Evolutionary conservation across 805 yeast species (phyloP).

Genomic region (Candida caryicola): DNA sequence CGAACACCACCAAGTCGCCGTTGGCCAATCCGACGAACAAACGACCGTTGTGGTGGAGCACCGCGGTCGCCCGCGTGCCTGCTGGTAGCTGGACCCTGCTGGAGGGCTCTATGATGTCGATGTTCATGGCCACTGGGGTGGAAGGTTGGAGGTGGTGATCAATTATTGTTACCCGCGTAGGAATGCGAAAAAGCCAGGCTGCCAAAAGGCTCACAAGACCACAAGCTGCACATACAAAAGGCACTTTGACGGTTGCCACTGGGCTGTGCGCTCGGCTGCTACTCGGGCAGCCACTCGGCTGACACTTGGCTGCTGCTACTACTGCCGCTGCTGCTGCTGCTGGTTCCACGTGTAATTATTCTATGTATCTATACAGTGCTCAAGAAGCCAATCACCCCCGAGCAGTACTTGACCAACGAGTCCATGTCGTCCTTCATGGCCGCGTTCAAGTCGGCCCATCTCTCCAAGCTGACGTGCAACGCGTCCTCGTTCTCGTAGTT

Average conservation of each 20-base stretch:
- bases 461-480: constrained; percentile 45
- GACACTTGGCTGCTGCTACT: too few relatives aligned
- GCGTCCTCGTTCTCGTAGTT: constrained; percentile 30
- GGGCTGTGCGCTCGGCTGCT: too few relatives aligned
- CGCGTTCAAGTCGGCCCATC: constrained; percentile 47
- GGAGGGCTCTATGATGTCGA: constrained; percentile 37
- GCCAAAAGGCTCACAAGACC: too few relatives aligned
- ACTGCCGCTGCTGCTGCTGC: too few relatives aligned
- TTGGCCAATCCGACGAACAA: constrained; percentile 33
- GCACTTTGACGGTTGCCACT: too few relatives aligned
- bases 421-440: constrained; percentile 53
- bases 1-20: constrained; percentile 27
- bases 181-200: too few relatives aligned
- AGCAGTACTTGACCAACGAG: constrained; percentile 69
- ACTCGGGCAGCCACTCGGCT: too few relatives aligned
- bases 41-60: constrained; percentile 17
- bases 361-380: constrained; percentile 40
- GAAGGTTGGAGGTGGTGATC: too few relatives aligned
- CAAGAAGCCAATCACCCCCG: constrained; percentile 71
- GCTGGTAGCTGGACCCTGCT: constrained; percentile 31
- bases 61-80: constrained; percentile 21
- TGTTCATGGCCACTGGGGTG: too few relatives aligned
- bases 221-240: too few relatives aligned
- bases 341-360: too few relatives aligned
- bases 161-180: too few relatives aligned